A percentile compares a stretch with the other conserved stretches of the same genome.
These are phyloP conservation scores for Trametes punicea DNA, from an alignment of 768 basidiomycete genomes.

Conservation along the genomic window DNA sequence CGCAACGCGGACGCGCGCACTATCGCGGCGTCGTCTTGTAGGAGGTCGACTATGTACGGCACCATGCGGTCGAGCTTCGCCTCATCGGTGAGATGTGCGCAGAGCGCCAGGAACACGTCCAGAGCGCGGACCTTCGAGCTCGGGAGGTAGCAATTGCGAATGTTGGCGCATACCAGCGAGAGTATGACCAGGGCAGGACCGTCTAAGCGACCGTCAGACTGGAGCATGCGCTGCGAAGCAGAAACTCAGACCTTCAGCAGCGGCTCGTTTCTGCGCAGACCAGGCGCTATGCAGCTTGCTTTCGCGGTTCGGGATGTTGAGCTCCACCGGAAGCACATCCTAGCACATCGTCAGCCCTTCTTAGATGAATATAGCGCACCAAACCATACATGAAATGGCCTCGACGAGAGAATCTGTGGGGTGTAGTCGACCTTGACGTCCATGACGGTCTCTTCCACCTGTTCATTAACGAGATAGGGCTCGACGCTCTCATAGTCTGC, in stretches of 20 bases:
- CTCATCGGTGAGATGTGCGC: conserved; percentile 84
- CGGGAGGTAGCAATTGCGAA: conserved; percentile 83
- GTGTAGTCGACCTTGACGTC: conserved; percentile 56
- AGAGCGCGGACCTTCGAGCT: conserved; percentile 83
- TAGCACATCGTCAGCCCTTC: conserved; percentile 26
- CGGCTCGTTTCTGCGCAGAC: conserved; percentile 42
- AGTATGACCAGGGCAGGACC: conserved; percentile 88
- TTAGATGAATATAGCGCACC: not conserved
- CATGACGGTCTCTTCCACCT: conserved; percentile 43
- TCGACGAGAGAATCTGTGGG: conserved; percentile 40
- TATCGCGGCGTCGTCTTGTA: conserved; percentile 79
- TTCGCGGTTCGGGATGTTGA: conserved; percentile 65
- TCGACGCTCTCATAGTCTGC: conserved; percentile 82
- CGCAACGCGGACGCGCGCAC: conserved; percentile 80
- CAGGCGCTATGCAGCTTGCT: conserved; percentile 42
- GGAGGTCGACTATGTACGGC: conserved; percentile 85
- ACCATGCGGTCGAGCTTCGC: conserved; percentile 92
- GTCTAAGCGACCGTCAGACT: conserved; percentile 42
- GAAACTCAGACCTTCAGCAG: conserved; percentile 51
- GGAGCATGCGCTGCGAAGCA: too few relatives aligned
- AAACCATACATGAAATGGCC: conserved; percentile 55
- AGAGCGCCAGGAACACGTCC: conserved; percentile 82
- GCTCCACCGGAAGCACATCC: conserved; percentile 77
- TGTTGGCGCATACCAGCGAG: conserved; percentile 81
- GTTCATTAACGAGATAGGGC: conserved; percentile 57